Evolutionary conservation across 2,329 filamentous ascomycete species (phyloP), one percentile per base, ranked within the genome.

Genomic region (Ophiostoma himal-ulmi): DNA sequence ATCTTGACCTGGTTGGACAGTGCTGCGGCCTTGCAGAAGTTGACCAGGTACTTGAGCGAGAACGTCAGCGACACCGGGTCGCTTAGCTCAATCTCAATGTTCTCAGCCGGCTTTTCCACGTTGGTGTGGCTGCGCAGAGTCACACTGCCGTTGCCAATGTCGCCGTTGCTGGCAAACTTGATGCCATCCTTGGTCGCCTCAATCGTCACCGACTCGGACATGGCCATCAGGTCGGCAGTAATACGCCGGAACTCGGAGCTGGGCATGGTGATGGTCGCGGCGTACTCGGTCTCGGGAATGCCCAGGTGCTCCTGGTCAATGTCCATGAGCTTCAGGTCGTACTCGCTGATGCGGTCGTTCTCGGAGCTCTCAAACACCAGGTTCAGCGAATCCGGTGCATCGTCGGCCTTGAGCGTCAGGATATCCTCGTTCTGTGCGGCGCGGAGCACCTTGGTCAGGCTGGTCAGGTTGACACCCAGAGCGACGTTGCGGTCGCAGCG

Each of bases 321-420:
- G 80, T 99, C 95, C 95, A 99, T 99, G 80, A 99, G 89, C 87
- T 99, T 99, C 82, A 99, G 91, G 81, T 99, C 95, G 81, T 99
- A 99, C 85, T 99, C 96, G 87, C 92, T 96, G 79, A 99, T 88
- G 75, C 95, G 88, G 82, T 99, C 95, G 77, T 88, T 91, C 78
- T 91, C 89, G 75, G 87, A 84, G 84, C 89, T 96, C 88, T 99
- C 96, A 79, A 99, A 99, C 76, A 94, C 87, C 75, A 99, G 85
- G 85, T 97, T 98, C 76, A 99, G 89, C 67, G 94, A 92, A 82
- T 99, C 95, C 67, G 95, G 95, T 54, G 93, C 90, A 80, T 99
- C 96, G 80, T 98, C 94, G 17, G 95, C 95, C 88, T 98, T 99
- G 80, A 99, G 86, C 30, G 94, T 99, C 76, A 99, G 84, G 76